Conservation (phyloP, 1,284 basidiomycete species). For the Cutaneotrichosporon cavernicola region DNA sequence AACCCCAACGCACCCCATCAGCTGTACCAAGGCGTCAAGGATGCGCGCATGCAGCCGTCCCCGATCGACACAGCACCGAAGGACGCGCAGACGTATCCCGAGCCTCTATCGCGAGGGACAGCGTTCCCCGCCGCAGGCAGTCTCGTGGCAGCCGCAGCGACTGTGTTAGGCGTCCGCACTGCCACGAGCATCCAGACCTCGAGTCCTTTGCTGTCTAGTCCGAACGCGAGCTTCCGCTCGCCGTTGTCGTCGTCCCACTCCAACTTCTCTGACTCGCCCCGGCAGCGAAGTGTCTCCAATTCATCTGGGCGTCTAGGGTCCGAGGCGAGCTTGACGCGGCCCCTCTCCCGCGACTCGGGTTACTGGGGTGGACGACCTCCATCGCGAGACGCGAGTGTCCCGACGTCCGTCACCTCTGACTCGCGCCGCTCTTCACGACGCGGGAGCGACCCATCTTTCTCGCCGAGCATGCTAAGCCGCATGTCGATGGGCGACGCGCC, state of each 20-base stretch:
- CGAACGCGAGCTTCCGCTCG: not conserved
- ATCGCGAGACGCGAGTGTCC: conserved; percentile 6
- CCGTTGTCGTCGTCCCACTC: not conserved
- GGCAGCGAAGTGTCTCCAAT: not conserved
- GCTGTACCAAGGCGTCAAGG: not conserved
- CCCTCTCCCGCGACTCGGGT: conserved; percentile 3
- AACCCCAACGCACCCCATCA: not conserved
- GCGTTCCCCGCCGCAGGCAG: not conserved
- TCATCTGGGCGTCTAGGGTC: not conserved
- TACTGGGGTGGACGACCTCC: conserved; percentile 11
- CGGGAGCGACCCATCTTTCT: conserved; percentile 5
- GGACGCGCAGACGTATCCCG: not conserved
- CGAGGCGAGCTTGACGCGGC: not conserved
- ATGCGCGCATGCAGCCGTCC: not conserved
- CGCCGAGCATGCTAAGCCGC: conserved; percentile 4
- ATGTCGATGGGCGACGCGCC: conserved; percentile 8
- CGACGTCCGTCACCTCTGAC: conserved; percentile 11
- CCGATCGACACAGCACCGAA: not conserved
- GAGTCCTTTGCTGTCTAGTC: not conserved
- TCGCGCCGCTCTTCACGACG: conserved; percentile 11
- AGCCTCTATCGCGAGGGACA: not conserved
- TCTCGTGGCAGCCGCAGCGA: not conserved
- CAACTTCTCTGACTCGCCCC: not conserved
- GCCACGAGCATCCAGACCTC: not conserved
- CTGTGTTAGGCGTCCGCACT: not conserved